Percentiles rank a stretch among this genome's conserved stretches.
phyloP scores from a whole-genome alignment of 2,329 filamentous ascomycete species.

The Nemania sp. region DNA sequence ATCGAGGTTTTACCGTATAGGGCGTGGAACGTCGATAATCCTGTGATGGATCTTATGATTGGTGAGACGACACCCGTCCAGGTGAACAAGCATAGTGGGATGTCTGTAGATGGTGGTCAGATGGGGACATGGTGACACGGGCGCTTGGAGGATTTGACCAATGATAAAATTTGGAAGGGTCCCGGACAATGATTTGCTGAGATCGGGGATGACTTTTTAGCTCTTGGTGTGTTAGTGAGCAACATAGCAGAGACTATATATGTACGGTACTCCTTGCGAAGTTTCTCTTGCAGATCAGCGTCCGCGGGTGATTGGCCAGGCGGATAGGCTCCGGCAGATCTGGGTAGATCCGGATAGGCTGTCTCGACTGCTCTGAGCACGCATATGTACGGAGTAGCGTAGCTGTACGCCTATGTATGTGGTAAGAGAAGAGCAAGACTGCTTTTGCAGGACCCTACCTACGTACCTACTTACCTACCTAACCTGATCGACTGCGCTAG shows the following conservation, averaged over 20 bases:
- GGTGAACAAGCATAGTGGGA: slow-evolving; percentile 18
- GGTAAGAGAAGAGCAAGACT: too few relatives aligned
- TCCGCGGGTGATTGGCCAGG: slow-evolving; percentile 28
- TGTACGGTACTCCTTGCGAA: slow-evolving; percentile 7
- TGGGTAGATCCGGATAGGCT: slow-evolving; percentile 24
- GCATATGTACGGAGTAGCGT: too few relatives aligned
- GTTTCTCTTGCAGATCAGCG: slow-evolving; percentile 10
- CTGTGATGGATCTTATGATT: slow-evolving; percentile 23
- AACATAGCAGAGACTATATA: not conserved
- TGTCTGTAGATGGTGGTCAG: slow-evolving; percentile 22
- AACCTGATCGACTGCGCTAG: slow-evolving; percentile 11
- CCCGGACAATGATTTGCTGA: slow-evolving; percentile 10
- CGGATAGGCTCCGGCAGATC: slow-evolving; percentile 29
- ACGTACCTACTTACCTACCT: not conserved
- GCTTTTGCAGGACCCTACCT: not conserved
- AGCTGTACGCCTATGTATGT: too few relatives aligned
- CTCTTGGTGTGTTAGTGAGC: not conserved
- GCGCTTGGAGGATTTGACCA: slow-evolving; percentile 24
- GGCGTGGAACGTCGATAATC: too few relatives aligned
- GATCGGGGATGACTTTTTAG: not conserved
- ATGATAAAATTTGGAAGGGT: slow-evolving; percentile 11
- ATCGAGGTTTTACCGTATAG: too few relatives aligned
- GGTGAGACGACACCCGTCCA: slow-evolving; percentile 14
- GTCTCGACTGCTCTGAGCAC: not conserved
- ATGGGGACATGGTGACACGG: slow-evolving; percentile 17